phyloP scores from a whole-genome alignment of 2,329 filamentous ascomycete species.

The Colletotrichum neosansevieriae region DNA sequence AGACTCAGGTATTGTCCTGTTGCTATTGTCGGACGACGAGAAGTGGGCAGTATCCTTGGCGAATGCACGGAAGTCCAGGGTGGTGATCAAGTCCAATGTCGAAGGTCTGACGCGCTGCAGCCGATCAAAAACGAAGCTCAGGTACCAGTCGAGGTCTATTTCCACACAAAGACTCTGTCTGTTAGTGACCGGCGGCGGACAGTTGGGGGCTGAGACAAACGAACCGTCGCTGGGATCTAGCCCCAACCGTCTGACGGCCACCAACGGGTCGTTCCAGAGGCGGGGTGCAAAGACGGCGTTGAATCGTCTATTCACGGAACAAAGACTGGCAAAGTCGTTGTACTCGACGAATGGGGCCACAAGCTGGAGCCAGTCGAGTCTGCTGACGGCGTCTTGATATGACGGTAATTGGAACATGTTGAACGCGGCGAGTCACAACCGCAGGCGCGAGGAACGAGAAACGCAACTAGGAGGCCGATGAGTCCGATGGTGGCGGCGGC shows the following conservation, averaged over 20 bases:
- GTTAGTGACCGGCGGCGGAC: slow-evolving; percentile 8
- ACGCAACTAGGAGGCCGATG: too few species aligned
- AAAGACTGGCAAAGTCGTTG: slow-evolving; percentile 58
- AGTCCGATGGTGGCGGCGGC: too few species aligned
- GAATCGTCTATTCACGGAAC: slow-evolving; percentile 61
- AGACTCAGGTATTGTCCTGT: slow-evolving; percentile 52
- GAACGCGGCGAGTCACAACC: not conserved
- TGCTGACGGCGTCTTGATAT: slow-evolving; percentile 63
- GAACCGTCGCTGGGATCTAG: slow-evolving; percentile 60
- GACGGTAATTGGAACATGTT: slow-evolving; percentile 56
- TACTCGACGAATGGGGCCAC: slow-evolving; percentile 58
- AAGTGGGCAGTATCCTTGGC: slow-evolving; percentile 55
- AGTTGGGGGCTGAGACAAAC: slow-evolving; percentile 41
- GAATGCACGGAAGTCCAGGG: slow-evolving; percentile 62
- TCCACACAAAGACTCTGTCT: not conserved
- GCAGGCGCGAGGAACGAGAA: too few species aligned
- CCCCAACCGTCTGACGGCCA: slow-evolving; percentile 52
- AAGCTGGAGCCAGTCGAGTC: slow-evolving; percentile 62
- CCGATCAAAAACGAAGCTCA: slow-evolving; percentile 58
- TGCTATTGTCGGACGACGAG: slow-evolving; percentile 52
- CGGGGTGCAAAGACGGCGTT: slow-evolving; percentile 62
- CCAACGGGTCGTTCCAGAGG: slow-evolving; percentile 65
- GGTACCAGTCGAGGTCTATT: slow-evolving; percentile 63
- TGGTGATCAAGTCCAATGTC: slow-evolving; percentile 58
- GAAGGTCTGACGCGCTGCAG: slow-evolving; percentile 49